Evolutionary conservation across 2,329 filamentous ascomycete genomes (phyloP).

Genomic region (Fusarium sp.): DNA sequence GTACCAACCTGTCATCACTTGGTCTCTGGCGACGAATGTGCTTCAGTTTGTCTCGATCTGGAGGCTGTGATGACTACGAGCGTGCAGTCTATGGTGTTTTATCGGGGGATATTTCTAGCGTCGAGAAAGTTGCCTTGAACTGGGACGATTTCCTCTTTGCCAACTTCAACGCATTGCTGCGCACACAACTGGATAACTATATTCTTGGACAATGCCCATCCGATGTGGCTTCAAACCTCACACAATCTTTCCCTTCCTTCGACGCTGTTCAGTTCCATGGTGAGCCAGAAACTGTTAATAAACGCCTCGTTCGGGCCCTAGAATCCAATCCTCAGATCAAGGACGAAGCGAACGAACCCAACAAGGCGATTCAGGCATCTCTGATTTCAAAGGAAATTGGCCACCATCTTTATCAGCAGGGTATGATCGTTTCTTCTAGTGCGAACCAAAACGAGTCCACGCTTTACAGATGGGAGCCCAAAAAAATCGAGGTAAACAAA

Average conservation of each 20-base stretch:
- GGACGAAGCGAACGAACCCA: conserved; percentile 72
- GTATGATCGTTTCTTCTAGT: conserved; percentile 55
- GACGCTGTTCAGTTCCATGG: conserved; percentile 75
- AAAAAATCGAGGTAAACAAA: conserved; percentile 54
- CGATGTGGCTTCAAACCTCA: conserved; percentile 65
- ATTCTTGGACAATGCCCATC: conserved; percentile 68
- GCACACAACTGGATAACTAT: conserved; percentile 83
- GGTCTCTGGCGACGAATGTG: conserved; percentile 85
- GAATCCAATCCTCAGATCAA: conserved; percentile 68
- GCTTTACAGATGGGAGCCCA: conserved; percentile 44
- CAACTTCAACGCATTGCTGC: conserved; percentile 86
- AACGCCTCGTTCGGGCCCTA: conserved; percentile 71
- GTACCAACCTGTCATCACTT: conserved; percentile 60
- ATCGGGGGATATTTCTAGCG: conserved; percentile 84
- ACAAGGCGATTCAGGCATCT: conserved; percentile 82
- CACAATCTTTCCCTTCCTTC: conserved; percentile 72
- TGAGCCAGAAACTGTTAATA: conserved; percentile 65
- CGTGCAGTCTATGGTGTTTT: conserved; percentile 90
- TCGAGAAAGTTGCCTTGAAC: conserved; percentile 79
- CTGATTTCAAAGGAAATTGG: conserved; percentile 75
- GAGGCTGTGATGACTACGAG: conserved; percentile 81
- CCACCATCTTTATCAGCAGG: conserved; percentile 71
- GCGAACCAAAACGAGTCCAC: conserved; percentile 47
- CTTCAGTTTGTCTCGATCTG: conserved; percentile 76
- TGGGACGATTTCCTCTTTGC: conserved; percentile 92